Conservation (phyloP, 202 grass and related monocot genomes). For the Zoysia matrella region DNA sequence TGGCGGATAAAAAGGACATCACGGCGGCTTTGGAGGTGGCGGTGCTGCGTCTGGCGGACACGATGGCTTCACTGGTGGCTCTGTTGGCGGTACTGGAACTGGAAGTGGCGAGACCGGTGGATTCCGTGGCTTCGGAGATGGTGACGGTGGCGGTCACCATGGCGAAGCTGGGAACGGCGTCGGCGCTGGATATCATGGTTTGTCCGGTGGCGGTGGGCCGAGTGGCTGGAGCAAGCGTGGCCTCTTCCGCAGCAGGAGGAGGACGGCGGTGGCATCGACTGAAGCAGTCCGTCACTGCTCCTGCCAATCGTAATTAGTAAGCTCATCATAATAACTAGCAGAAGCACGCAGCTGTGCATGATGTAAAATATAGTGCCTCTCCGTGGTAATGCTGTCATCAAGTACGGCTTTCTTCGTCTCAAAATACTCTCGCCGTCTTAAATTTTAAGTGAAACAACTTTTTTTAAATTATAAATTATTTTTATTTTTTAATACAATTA, state of each 20-base stretch:
- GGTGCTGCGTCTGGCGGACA: too few species aligned
- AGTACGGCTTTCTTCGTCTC: neutral
- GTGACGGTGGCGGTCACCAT: too few species aligned
- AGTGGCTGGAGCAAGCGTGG: conserved; percentile 47
- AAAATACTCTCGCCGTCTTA: too few species aligned
- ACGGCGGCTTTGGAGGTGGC: conserved; percentile 1
- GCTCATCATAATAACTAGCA: neutral
- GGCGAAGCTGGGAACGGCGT: neutral
- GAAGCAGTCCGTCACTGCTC: neutral
- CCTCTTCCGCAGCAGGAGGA: neutral
- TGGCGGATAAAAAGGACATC: conserved; percentile 30
- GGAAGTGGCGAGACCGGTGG: neutral
- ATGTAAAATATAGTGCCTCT: neutral
- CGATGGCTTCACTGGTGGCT: too few species aligned
- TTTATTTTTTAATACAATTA: too few species aligned
- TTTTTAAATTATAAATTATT: too few species aligned
- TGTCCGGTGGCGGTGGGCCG: neutral
- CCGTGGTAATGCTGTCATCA: neutral
- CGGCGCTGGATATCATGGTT: neutral
- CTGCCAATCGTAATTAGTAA: neutral
- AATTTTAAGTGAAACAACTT: too few species aligned
- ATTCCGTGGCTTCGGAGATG: neutral
- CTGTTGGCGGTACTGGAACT: neutral
- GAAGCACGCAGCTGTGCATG: neutral
- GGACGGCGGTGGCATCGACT: conserved; percentile 44